A percentile compares a stretch with the other conserved stretches of the same genome.
These are phyloP conservation scores for Escovopsis weberi DNA, from an alignment of 2,329 filamentous ascomycete genomes.

Conservation along the genomic window DNA sequence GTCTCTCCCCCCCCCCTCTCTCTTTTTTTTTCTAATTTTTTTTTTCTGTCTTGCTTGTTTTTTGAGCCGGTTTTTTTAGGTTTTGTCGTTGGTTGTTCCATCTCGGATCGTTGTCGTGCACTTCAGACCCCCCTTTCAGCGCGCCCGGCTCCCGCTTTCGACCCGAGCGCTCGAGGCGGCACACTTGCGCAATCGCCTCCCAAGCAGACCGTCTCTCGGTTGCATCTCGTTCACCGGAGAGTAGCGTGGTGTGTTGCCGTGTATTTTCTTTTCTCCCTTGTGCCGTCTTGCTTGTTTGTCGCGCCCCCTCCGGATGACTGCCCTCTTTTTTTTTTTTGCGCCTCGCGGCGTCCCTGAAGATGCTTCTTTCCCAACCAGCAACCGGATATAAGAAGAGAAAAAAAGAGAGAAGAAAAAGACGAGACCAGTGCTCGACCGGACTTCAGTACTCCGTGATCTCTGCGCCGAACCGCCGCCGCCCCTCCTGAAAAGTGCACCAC, in stretches of 20 bases:
- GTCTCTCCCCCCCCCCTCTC: no score
- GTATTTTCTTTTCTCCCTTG: no score
- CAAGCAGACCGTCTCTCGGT: no score
- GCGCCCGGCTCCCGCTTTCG: no score
- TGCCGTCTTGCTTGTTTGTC: no score
- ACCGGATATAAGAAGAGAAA: not conserved
- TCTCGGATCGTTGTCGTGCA: not conserved
- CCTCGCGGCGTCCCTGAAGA: slow-evolving; percentile 6
- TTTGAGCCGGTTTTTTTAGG: no score
- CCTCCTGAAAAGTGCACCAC: slow-evolving; percentile 5
- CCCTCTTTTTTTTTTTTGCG: slow-evolving; percentile 3
- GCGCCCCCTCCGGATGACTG: slow-evolving; percentile 1
- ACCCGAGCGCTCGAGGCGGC: no score
- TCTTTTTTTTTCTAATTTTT: not conserved
- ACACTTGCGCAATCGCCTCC: no score
- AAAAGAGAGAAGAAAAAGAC: not conserved
- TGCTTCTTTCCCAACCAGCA: slow-evolving; percentile 6
- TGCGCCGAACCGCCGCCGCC: slow-evolving; percentile 6
- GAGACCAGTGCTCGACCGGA: slow-evolving; percentile 5
- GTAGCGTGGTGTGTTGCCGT: no score
- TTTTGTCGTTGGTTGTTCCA: no score
- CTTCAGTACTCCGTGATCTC: slow-evolving; percentile 7
- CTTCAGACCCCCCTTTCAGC: not conserved
- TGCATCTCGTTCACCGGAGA: no score
- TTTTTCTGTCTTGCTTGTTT: not conserved